Conservation (phyloP, 2,329 filamentous ascomycete species). For the Lecanoromycetidae sp. region DNA sequence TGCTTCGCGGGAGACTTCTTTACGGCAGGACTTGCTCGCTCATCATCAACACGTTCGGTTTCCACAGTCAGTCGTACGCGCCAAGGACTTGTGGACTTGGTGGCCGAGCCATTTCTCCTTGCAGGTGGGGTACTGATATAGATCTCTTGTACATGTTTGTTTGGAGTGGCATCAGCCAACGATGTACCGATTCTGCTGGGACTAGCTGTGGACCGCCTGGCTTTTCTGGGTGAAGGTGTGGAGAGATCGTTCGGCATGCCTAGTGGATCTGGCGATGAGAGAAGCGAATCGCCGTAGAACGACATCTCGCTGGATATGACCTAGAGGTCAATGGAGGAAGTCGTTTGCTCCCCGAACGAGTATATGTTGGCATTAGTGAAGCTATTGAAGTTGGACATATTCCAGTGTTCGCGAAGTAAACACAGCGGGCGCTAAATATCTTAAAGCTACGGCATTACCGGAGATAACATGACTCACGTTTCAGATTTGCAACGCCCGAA, state of each 20-base stretch:
- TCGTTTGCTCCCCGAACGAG: too few relatives aligned
- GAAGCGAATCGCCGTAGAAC: background rate
- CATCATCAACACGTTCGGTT: constrained; percentile 13
- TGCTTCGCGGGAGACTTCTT: constrained; percentile 1
- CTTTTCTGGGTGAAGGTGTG: constrained; percentile 8
- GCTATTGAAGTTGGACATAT: too few relatives aligned
- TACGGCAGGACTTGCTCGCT: background rate
- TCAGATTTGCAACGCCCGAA: too few relatives aligned
- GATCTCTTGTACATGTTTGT: constrained; percentile 17
- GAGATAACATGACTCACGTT: too few relatives aligned
- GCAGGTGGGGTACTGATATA: constrained; percentile 16
- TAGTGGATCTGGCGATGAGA: constrained; percentile 17
- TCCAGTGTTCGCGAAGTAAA: background rate
- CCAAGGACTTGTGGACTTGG: constrained; percentile 17
- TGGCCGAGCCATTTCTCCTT: constrained; percentile 5
- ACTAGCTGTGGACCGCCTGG: background rate
- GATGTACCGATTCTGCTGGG: constrained; percentile 15
- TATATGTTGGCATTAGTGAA: too few relatives aligned
- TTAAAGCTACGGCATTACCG: background rate
- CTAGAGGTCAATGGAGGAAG: too few relatives aligned
- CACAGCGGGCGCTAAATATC: background rate
- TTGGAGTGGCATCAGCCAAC: constrained; percentile 7
- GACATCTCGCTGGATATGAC: background rate
- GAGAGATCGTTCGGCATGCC: constrained; percentile 5
- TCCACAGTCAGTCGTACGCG: constrained; percentile 19